Evolutionary conservation across 768 basidiomycete species (phyloP), one percentile per base, ranked within the genome.

Genomic region (Mycena rebaudengoi): DNA sequence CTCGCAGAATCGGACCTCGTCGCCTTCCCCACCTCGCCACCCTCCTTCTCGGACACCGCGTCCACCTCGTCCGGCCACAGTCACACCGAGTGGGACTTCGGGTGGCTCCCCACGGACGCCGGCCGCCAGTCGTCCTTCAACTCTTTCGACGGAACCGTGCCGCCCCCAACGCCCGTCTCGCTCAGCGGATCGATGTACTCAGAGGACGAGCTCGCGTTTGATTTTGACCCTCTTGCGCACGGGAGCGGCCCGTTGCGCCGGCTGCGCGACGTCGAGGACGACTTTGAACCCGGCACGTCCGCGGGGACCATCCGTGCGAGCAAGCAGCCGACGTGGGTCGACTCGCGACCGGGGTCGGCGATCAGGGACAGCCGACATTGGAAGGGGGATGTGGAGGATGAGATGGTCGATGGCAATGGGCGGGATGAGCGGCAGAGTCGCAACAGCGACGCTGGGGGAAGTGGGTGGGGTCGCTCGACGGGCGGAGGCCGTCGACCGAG

Each of bases 271-370:
- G 57, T 65, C 7, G 67, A 52, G 23, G 69, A 76, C 21, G 71
- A 70, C 25, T 75, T 80, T 44, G 72, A 82, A 62, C 78, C 83
- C n/a, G 78, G 80, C n/a, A 80, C 82, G 14, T 83, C 85, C 29
- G 76, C 76, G 26, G 83, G 78, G 41, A 84, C 82, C 25, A 79
- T 83, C 55, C 75, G 82, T 21, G 74, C 73, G 33, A 69, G 73
- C 28, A 55, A 70, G 64, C 49, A 52, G 29, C 45, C 6, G 33
- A 6, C 11, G 37, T 28, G 33, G 18, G 48, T 4, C 23, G 18
- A 25, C n/a, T n/a, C n/a, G n/a, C n/a, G 26, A 32, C n/a, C 30
- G 51, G 53, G 28, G 53, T 40, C 43, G 52, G 33, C 21, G 60
- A 48, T 32, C 45, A 33, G 40, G 44, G 60, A 60, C 53, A 35